These are phyloP conservation scores for Candida nitratophila DNA, from an alignment of 805 yeast genomes.

Conservation along the genomic window DNA sequence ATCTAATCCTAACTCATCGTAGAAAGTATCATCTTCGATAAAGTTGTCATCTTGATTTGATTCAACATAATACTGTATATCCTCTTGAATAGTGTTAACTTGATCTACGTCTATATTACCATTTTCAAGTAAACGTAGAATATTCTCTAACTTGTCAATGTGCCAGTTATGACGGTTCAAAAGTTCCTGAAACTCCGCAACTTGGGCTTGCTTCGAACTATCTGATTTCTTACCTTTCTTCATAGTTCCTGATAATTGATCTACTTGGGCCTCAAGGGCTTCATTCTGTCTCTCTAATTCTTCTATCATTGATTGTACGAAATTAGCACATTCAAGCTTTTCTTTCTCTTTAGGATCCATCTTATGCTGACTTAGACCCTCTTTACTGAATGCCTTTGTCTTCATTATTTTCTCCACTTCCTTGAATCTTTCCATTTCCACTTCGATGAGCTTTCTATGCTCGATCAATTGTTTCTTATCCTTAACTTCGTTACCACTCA, in stretches of 20 bases:
- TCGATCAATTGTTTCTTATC: conserved; percentile 79
- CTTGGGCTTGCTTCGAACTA: conserved; percentile 43
- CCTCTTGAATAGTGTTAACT: conserved; percentile 75
- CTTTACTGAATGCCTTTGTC: conserved; percentile 90
- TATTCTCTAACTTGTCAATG: conserved; percentile 66
- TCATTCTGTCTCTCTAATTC: conserved; percentile 80
- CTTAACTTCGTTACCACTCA: conserved; percentile 84
- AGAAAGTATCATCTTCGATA: conserved; percentile 87
- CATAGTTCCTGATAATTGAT: conserved; percentile 40
- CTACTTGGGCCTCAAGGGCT: conserved; percentile 65
- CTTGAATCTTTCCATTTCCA: conserved; percentile 92
- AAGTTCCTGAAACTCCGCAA: conserved; percentile 55
- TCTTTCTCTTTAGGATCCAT: conserved; percentile 78
- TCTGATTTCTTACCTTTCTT: conserved; percentile 50
- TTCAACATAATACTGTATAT: conserved; percentile 88
- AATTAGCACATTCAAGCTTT: conserved; percentile 64
- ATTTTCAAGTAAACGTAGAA: conserved; percentile 70
- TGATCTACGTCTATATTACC: conserved; percentile 74
- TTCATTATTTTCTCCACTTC: conserved; percentile 90
- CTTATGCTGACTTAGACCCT: conserved; percentile 70
- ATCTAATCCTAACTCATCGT: conserved; percentile 75
- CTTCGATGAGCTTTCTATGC: conserved; percentile 60
- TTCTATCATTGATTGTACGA: conserved; percentile 65
- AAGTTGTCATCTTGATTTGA: conserved; percentile 90
- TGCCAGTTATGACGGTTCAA: conserved; percentile 77